Evolutionary conservation across 306 rosid genomes (phyloP).

Genomic region (Prunus fruticosa): DNA sequence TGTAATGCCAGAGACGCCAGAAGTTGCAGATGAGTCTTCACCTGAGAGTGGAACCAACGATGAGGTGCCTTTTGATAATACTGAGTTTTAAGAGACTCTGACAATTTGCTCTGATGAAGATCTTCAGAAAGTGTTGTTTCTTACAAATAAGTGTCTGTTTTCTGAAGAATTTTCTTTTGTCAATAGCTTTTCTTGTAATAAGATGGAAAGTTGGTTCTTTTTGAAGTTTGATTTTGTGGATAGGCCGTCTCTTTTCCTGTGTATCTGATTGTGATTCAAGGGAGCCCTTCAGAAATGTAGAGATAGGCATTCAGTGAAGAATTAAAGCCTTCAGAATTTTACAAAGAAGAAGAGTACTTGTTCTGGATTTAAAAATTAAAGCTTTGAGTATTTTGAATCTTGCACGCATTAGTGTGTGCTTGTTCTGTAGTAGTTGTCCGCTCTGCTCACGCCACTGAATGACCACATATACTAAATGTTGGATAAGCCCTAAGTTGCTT

Average conservation of each 20-base stretch:
- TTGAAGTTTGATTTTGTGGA: not conserved
- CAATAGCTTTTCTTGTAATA: not conserved
- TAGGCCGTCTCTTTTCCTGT: not conserved
- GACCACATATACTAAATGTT: no score
- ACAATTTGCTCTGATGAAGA: not conserved
- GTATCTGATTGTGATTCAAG: not conserved
- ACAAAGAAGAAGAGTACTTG: not conserved
- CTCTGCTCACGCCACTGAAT: no score
- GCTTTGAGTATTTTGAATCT: no score
- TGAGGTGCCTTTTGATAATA: conserved; percentile 25
- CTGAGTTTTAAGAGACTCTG: conserved; percentile 38
- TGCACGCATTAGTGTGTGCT: no score
- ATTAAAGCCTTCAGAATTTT: not conserved
- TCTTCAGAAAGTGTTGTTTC: not conserved
- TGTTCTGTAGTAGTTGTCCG: no score
- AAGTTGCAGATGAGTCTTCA: conserved; percentile 11
- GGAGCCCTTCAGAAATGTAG: not conserved
- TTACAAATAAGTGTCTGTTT: not conserved
- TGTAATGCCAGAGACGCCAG: conserved; percentile 2
- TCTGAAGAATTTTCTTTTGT: not conserved
- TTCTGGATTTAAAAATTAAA: no score
- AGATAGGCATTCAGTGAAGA: not conserved
- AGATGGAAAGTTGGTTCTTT: not conserved
- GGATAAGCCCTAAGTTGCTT: no score
- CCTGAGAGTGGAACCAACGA: not conserved